Evolutionary conservation across 2,329 filamentous ascomycete genomes (phyloP).

Genomic region (Xylaria sp.): DNA sequence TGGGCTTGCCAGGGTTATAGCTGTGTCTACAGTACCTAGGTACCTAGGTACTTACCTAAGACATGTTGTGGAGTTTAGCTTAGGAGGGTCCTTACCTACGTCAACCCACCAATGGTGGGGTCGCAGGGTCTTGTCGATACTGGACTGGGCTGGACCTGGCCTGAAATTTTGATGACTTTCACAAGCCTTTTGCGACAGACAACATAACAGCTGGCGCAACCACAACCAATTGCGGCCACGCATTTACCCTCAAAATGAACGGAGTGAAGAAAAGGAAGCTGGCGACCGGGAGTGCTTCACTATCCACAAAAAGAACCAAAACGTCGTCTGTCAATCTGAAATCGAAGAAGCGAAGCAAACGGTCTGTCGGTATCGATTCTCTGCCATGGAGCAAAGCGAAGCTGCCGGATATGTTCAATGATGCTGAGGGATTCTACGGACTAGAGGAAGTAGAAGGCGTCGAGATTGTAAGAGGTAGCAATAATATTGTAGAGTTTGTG

Average conservation of each 20-base stretch:
- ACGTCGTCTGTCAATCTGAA: constrained; percentile 11
- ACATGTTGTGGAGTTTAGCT: no score
- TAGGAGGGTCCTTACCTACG: no score
- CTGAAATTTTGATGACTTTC: constrained; percentile 24
- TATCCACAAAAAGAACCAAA: constrained; percentile 35
- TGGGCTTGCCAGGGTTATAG: constrained; percentile 17
- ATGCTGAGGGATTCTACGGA: constrained; percentile 92
- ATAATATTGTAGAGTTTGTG: constrained; percentile 61
- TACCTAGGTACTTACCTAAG: no score
- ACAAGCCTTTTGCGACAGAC: neutral
- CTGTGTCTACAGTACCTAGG: neutral
- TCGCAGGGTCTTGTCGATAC: constrained; percentile 13
- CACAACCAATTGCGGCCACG: neutral
- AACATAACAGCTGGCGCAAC: neutral
- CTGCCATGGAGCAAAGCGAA: constrained; percentile 64
- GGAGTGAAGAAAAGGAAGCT: constrained; percentile 37
- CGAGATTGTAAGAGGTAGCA: constrained; percentile 74
- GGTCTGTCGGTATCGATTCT: constrained; percentile 52
- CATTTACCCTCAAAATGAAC: constrained; percentile 30
- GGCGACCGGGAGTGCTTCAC: constrained; percentile 18
- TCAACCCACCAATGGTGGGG: constrained; percentile 20
- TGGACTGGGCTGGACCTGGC: neutral
- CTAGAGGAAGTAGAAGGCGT: constrained; percentile 92
- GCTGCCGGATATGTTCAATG: constrained; percentile 79
- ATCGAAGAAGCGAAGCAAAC: constrained; percentile 44